Evolutionary conservation across 108 stramenopile genomes (phyloP).

Genomic region (Cyclotella atomus): DNA sequence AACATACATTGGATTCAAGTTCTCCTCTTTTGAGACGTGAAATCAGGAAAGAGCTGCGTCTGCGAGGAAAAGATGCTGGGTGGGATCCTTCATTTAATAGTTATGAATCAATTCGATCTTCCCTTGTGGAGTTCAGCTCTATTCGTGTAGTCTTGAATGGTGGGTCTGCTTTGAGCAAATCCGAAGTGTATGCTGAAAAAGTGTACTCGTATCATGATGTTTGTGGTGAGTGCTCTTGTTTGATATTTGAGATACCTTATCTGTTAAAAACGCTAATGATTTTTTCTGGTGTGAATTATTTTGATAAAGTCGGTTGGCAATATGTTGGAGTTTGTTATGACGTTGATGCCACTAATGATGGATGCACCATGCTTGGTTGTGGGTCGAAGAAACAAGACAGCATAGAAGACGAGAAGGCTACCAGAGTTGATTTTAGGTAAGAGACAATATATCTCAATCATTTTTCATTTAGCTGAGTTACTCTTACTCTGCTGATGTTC

Average conservation of each 20-base stretch:
- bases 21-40: constrained; percentile 31
- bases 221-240: constrained; percentile 7
- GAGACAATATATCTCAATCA: too few relatives aligned
- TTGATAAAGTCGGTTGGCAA: constrained; percentile 17
- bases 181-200: constrained; percentile 33
- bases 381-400: background rate
- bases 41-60: constrained; percentile 1
- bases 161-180: constrained; percentile 18
- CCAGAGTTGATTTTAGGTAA: constrained; percentile 33
- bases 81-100: constrained; percentile 36
- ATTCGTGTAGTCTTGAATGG: constrained; percentile 33
- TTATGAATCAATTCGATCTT: constrained; percentile 18
- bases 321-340: constrained; percentile 31
- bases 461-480: too few relatives aligned
- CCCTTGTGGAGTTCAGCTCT: constrained; percentile 29
- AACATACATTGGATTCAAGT: constrained; percentile 23
- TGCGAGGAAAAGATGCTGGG: constrained; percentile 11
- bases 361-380: background rate
- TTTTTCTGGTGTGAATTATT: background rate
- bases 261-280: background rate
- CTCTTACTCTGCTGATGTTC: too few relatives aligned
- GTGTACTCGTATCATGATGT: constrained; percentile 31
- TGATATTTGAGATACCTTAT: background rate
- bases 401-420: background rate
- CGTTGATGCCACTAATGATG: background rate